Base-by-base conservation (phyloP, 768 basidiomycete genomes). In the Tricholoma furcatifolium region DNA sequence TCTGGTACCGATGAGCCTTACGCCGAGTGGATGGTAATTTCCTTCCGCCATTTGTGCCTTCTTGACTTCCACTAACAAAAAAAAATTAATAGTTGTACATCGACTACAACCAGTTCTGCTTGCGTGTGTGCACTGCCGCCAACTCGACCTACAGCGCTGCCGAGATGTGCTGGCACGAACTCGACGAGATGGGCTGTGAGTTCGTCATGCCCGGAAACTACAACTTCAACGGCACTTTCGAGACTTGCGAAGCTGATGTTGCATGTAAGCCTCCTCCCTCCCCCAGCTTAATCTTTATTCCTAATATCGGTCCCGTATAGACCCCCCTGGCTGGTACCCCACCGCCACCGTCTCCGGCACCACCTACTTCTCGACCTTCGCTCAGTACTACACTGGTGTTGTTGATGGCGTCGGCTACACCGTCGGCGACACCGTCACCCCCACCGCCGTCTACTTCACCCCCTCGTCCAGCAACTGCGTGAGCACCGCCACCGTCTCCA, bases 141-240 rank as follows among this genome's bases (percentile, higher is more conserved):
- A 76, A 77, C 58, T 60, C 68, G n/a, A 76, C 76, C 0, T 77
- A 75, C 59, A 67, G 62, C 38, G 69, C 75, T 5, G 70, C 67
- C 0, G 59, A 59, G 40, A 77, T 77, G 76, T 77, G 74, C 54
- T 71, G 70, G 70, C 76, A 77, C 55, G 70, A 76, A 54, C 69
- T 77, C 20, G 76, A 78, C 51, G 68, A 71, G 42, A 72, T 76
- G 68, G 75, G 76, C 18, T 77, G 76, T 50, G 60, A 67, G 27
- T 76, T 74, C 48, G 75, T 76, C 31, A 76, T 78, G 76, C 76
- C 76, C 7, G 75, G 74, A 15, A 74, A 75, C 50, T 76, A 75
- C 63, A 58, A 74, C 42, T 62, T 69, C 49, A 71, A 73, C 21
- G 71, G 70, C 1, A 75, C 72, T 20, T 77, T 75, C 52, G 71